Conservation (phyloP, 495 filamentous ascomycete genomes). For the Tuber melanosporum region DNA sequence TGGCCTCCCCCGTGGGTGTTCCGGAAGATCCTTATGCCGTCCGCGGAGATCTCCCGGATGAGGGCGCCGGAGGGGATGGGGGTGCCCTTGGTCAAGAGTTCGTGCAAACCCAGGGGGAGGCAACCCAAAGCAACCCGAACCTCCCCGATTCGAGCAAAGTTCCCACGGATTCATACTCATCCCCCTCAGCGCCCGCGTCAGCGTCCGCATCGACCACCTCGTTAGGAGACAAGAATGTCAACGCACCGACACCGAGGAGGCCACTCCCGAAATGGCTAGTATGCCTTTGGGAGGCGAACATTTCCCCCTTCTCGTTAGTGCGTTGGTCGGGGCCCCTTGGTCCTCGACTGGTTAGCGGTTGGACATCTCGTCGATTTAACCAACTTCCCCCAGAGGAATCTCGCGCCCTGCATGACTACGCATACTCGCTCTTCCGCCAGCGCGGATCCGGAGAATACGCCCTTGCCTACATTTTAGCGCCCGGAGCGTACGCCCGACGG, state of each 20-base stretch:
- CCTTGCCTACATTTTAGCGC: slow-evolving; percentile 83
- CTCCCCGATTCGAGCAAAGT: slow-evolving; percentile 18
- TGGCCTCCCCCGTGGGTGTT: slow-evolving; percentile 88
- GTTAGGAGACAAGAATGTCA: slow-evolving; percentile 1
- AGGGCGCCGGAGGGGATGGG: background rate
- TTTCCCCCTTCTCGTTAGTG: slow-evolving; percentile 86
- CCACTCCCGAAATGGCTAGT: slow-evolving; percentile 75
- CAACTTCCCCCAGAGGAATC: slow-evolving; percentile 77
- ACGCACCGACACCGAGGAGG: slow-evolving; percentile 46
- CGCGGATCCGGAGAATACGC: slow-evolving; percentile 93
- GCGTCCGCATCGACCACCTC: slow-evolving; percentile 20
- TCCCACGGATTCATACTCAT: background rate
- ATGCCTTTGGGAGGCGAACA: slow-evolving; percentile 94
- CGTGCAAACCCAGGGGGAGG: slow-evolving; percentile 63
- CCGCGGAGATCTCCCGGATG: slow-evolving; percentile 62
- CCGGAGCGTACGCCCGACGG: slow-evolving; percentile 82
- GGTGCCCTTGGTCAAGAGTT: slow-evolving; percentile 55
- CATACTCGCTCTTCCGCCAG: slow-evolving; percentile 89
- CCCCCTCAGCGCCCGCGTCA: slow-evolving; percentile 20
- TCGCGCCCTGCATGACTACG: slow-evolving; percentile 79
- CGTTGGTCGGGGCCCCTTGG: slow-evolving; percentile 88
- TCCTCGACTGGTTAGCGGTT: slow-evolving; percentile 85
- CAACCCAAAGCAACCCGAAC: slow-evolving; percentile 38
- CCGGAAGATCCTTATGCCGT: slow-evolving; percentile 93
- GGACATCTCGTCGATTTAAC: slow-evolving; percentile 86